phyloP scores from a whole-genome alignment of 148 eudicot species.

The Amaranthus hypochondriacus region DNA sequence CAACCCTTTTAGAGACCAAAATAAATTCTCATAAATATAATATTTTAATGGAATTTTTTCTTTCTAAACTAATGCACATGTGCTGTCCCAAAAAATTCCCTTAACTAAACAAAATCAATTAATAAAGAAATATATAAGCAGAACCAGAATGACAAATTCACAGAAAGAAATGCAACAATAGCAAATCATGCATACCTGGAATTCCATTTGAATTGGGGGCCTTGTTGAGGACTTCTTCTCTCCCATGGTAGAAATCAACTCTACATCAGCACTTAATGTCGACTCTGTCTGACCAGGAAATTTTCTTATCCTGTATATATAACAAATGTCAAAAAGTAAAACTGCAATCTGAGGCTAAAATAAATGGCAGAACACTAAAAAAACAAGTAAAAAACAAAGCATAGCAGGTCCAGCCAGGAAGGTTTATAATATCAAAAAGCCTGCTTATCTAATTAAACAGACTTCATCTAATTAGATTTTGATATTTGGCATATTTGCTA shows the following conservation, averaged over 20 bases:
- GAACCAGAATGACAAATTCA: too few relatives aligned
- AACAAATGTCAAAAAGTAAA: slow-evolving; percentile 5
- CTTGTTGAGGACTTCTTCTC: slow-evolving; percentile 93
- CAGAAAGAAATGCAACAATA: background rate
- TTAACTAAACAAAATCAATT: too few relatives aligned
- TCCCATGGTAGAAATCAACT: slow-evolving; percentile 88
- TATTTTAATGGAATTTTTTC: too few relatives aligned
- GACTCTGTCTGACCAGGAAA: slow-evolving; percentile 99
- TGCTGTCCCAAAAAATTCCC: too few relatives aligned
- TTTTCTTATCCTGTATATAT: slow-evolving; percentile 67
- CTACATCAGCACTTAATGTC: slow-evolving; percentile 96
- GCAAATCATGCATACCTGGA: slow-evolving; percentile 55
- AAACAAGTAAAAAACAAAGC: too few relatives aligned
- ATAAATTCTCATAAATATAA: too few relatives aligned
- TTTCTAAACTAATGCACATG: too few relatives aligned
- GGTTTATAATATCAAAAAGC: background rate
- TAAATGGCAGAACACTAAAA: background rate
- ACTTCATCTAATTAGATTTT: background rate
- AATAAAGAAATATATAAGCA: too few relatives aligned
- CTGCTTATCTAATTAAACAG: too few relatives aligned
- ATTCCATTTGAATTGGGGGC: slow-evolving; percentile 99
- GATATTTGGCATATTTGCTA: background rate
- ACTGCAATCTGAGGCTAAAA: background rate
- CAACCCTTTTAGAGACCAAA: too few relatives aligned
- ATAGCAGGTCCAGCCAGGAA: background rate